A percentile compares a stretch with the other conserved stretches of the same genome.
These are phyloP conservation scores for Aurantiochytrium sp. DNA, from an alignment of 108 stramenopile species.

Conservation along the genomic window DNA sequence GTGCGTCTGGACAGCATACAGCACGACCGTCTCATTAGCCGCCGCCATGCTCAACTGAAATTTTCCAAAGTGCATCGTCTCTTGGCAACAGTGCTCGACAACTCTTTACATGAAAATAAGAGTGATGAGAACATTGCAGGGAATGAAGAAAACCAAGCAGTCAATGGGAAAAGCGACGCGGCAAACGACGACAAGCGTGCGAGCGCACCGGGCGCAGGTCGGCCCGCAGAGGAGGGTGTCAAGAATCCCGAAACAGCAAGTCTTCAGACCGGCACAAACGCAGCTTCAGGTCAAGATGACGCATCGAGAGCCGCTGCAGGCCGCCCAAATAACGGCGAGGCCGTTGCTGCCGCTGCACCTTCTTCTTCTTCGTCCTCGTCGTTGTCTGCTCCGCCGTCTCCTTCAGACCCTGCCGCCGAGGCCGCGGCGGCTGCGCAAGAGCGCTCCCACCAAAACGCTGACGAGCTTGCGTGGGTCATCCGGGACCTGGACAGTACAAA, in stretches of 20 bases:
- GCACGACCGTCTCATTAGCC: background rate
- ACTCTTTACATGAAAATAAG: too few species aligned
- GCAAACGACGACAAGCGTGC: background rate
- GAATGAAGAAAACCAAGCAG: background rate
- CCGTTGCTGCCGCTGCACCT: too few species aligned
- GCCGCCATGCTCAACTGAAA: background rate
- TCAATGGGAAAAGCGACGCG: background rate
- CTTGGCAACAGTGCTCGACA: background rate
- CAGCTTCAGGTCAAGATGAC: too few species aligned
- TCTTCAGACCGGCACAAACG: too few species aligned
- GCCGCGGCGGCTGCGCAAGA: too few species aligned
- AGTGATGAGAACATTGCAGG: background rate
- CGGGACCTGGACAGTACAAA: slow-evolving; percentile 6
- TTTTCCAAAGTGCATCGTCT: background rate
- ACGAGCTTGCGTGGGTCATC: slow-evolving; percentile 1
- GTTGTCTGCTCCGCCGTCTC: too few species aligned
- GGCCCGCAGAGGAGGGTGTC: background rate
- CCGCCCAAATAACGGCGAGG: too few species aligned
- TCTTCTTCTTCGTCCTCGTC: too few species aligned
- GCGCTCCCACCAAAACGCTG: background rate
- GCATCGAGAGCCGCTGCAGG: too few species aligned
- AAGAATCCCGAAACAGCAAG: too few species aligned
- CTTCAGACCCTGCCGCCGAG: too few species aligned
- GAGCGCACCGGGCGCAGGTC: background rate
- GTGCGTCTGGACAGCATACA: background rate